Evolutionary conservation across 1,139 yeast genomes (phyloP).

Genomic region (Nakaseomyces sp.): DNA sequence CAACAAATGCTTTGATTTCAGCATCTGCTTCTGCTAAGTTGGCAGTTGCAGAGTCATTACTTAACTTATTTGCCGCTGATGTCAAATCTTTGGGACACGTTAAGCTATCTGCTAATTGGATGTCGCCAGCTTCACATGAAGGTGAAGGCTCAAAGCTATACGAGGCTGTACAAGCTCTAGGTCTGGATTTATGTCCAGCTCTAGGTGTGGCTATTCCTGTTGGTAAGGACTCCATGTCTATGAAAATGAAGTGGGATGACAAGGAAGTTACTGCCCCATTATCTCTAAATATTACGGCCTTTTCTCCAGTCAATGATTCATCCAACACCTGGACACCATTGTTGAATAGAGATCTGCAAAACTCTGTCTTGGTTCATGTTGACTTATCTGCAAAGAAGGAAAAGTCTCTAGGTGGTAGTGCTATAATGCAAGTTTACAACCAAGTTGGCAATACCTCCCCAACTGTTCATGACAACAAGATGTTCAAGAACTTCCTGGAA

Average conservation of each 20-base stretch:
- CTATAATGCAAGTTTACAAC: conserved; percentile 85
- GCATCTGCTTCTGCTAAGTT: conserved; percentile 96
- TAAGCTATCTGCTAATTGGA: conserved; percentile 96
- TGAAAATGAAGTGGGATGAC: conserved; percentile 97
- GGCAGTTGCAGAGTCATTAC: conserved; percentile 90
- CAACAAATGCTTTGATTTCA: conserved; percentile 77
- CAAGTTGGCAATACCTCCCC: conserved; percentile 82
- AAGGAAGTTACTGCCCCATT: conserved; percentile 92
- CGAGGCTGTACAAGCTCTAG: conserved; percentile 96
- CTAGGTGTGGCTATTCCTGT: conserved; percentile 91
- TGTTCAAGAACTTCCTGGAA: conserved; percentile 61
- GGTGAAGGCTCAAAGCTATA: conserved; percentile 95
- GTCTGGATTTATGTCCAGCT: conserved; percentile 88
- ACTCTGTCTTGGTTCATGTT: conserved; percentile 64
- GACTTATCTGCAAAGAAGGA: conserved; percentile 56
- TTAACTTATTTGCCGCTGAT: conserved; percentile 88
- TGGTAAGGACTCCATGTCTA: conserved; percentile 98
- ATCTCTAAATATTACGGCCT: conserved; percentile 86
- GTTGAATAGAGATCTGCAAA: conserved; percentile 42
- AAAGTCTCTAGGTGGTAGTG: conserved; percentile 81
- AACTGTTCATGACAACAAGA: conserved; percentile 59
- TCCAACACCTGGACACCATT: conserved; percentile 94
- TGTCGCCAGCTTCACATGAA: conserved; percentile 92
- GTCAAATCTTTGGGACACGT: conserved; percentile 65
- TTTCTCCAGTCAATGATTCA: conserved; percentile 78